Evolutionary conservation across 75 land plant genomes (phyloP), one percentile per base, ranked within the genome.

Genomic region (Selaginella tamariscina): DNA sequence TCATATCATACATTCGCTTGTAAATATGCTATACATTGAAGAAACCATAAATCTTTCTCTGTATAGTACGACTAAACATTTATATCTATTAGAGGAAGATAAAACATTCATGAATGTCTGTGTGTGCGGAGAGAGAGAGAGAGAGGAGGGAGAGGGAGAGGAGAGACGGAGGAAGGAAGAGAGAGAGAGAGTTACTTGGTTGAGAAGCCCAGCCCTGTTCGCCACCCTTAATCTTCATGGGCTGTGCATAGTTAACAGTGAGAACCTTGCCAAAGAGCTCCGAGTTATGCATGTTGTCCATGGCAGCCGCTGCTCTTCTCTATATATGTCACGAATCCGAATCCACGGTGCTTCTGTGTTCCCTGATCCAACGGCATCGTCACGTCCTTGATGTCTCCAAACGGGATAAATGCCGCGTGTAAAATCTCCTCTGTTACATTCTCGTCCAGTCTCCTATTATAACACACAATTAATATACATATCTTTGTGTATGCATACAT

Each of bases 141-240:
- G n/a, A n/a, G n/a, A n/a, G n/a, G n/a, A n/a, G n/a, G n/a, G n/a
- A n/a, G n/a, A n/a, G n/a, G n/a, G n/a, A n/a, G n/a, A n/a, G n/a
- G 15, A 39, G 15, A 5, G 15, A 39, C 49, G 49, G 49, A 39
- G 15, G 49, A 39, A 39, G 15, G 49, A 15, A 39, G 15, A 39
- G 5, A 15, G 49, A 39, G 15, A 15, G 15, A 39, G 28, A 70
- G 82, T 64, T 74, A 92, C 97, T 83, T 13, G 98, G 96, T 70
- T 93, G 98, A 11, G 98, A 88, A 15, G 98, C 96, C 98, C 98
- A 93, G 0, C 98, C 98, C 72, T 90, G 98, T 33, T 93, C 98
- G 2, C 98, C 98, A n/a, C 98, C 98, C 83, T 93, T 93, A 81
- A 90, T 93, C 22, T 74, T 73, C 67, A 86, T 86, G 5, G 98